Conservation (phyloP, 805 yeast species). For the Dipodascopsis uninucleata region DNA sequence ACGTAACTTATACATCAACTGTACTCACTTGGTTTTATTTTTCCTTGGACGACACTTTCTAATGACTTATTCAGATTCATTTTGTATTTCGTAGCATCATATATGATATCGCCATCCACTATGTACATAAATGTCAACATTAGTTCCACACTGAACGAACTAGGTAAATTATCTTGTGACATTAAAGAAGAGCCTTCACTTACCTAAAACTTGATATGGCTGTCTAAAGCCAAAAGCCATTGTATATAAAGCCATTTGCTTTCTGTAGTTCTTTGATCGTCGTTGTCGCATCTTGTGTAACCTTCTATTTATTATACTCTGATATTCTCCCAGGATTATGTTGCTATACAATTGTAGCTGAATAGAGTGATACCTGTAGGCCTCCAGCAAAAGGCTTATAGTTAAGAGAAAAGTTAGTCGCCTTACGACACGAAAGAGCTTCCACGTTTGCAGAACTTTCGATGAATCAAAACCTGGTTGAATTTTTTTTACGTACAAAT, state of each 20-base stretch:
- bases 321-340: too few relatives aligned
- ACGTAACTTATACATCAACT: not conserved
- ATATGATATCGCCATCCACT: slow-evolving; percentile 75
- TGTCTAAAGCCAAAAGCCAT: slow-evolving; percentile 89
- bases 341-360: too few relatives aligned
- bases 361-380: too few relatives aligned
- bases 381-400: too few relatives aligned
- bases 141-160: not conserved
- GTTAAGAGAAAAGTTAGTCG: too few relatives aligned
- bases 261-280: slow-evolving; percentile 89
- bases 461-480: too few relatives aligned
- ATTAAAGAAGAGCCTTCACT: not conserved
- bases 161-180: not conserved
- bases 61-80: slow-evolving; percentile 81
- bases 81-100: slow-evolving; percentile 60
- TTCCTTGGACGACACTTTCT: slow-evolving; percentile 75
- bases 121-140: not conserved
- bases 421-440: too few relatives aligned
- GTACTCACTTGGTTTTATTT: slow-evolving; percentile 58
- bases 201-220: slow-evolving; percentile 76
- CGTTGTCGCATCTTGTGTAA: slow-evolving; percentile 79
- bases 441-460: too few relatives aligned
- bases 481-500: too few relatives aligned
- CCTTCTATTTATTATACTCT: too few relatives aligned
- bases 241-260: slow-evolving; percentile 80